A percentile compares a stretch with the other conserved stretches of the same genome.
Evolutionary conservation across 495 filamentous ascomycete species (phyloP).

Genomic region (Haplographium delicatum): DNA sequence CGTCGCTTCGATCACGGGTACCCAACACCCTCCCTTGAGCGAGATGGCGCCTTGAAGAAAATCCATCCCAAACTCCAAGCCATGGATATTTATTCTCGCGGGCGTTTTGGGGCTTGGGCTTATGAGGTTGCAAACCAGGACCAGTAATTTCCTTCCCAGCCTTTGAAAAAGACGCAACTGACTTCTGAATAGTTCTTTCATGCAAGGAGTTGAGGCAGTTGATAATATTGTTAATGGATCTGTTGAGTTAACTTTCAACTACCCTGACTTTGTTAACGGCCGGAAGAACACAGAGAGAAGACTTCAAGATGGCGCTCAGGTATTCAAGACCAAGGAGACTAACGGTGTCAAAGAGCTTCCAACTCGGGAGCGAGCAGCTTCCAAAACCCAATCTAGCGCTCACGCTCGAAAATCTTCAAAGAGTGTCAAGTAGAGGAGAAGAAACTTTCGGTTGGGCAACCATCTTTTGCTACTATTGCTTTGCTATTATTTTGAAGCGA

Average conservation of each 20-base stretch:
- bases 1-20: constrained; percentile 99
- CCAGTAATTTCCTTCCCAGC: background rate
- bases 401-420: constrained; percentile 33
- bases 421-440: constrained; percentile 20
- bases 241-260: constrained; percentile 94
- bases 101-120: constrained; percentile 95
- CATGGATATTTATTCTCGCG: constrained; percentile 89
- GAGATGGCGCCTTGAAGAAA: constrained; percentile 88
- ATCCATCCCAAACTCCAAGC: constrained; percentile 88
- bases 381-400: constrained; percentile 26
- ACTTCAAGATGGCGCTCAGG: constrained; percentile 61
- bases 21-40: constrained; percentile 90
- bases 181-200: constrained; percentile 76
- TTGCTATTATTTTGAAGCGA: constrained; percentile 1
- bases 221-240: constrained; percentile 94
- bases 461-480: background rate
- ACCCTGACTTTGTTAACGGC: constrained; percentile 97
- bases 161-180: background rate
- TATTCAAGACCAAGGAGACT: constrained; percentile 26
- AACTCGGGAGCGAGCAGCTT: constrained; percentile 30
- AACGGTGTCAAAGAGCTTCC: constrained; percentile 31
- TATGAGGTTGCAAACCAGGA: constrained; percentile 68
- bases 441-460: background rate
- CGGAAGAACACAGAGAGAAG: constrained; percentile 84
- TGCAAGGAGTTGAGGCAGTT: constrained; percentile 95